phyloP scores from a whole-genome alignment of 2,329 filamentous ascomycete genomes.

The Neopestalotiopsis sp. region DNA sequence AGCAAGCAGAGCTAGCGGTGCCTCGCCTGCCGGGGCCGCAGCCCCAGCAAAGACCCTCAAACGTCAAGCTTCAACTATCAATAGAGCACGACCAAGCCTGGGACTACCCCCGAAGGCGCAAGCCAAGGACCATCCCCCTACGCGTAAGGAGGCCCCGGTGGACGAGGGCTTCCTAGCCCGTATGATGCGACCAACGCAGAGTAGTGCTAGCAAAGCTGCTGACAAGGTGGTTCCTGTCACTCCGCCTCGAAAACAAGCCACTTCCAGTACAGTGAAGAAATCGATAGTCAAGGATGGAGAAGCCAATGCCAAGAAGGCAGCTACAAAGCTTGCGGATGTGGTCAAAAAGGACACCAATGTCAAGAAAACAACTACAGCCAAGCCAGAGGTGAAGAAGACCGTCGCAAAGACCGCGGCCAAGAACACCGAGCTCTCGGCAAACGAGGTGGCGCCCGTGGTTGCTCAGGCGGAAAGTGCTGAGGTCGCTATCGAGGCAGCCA shows the following conservation, averaged over 20 bases:
- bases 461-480: slow-evolving; percentile 23
- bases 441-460: slow-evolving; percentile 31
- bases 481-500: slow-evolving; percentile 21
- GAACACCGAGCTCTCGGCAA: slow-evolving; percentile 29
- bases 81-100: slow-evolving; percentile 56
- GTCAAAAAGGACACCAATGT: slow-evolving; percentile 27
- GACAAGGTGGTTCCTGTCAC: slow-evolving; percentile 61
- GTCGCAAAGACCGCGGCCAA: slow-evolving; percentile 21
- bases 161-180: slow-evolving; percentile 78
- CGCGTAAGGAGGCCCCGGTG: slow-evolving; percentile 59
- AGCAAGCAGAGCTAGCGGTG: slow-evolving; percentile 51
- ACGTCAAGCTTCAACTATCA: slow-evolving; percentile 51
- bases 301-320: slow-evolving; percentile 31
- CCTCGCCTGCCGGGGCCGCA: slow-evolving; percentile 35
- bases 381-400: slow-evolving; percentile 15
- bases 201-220: slow-evolving; percentile 69
- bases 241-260: slow-evolving; percentile 49
- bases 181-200: slow-evolving; percentile 80
- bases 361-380: slow-evolving; percentile 14
- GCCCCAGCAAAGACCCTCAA: slow-evolving; percentile 41
- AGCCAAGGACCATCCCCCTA: slow-evolving; percentile 51
- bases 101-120: slow-evolving; percentile 65
- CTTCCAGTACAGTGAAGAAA: slow-evolving; percentile 26
- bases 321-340: slow-evolving; percentile 30
- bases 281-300: slow-evolving; percentile 28